A percentile compares a stretch with the other conserved stretches of the same genome.
phyloP scores from a whole-genome alignment of 208 protist genomes.

The Kentomonas sorsogonicus region DNA sequence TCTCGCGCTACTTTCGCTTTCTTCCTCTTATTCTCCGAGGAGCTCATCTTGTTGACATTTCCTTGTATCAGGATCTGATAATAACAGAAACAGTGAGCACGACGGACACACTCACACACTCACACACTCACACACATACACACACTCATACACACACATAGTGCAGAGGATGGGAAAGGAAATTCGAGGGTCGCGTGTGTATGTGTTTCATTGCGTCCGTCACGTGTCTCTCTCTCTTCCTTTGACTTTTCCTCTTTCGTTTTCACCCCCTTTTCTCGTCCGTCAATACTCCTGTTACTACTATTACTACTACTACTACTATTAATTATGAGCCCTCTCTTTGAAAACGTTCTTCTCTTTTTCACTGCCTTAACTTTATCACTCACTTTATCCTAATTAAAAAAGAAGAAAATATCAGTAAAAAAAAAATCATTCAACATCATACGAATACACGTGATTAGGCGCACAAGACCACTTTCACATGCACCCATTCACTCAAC shows the following conservation, averaged over 20 bases:
- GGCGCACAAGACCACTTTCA: too few relatives aligned
- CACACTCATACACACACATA: not conserved
- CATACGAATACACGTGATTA: not conserved
- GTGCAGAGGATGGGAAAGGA: too few relatives aligned
- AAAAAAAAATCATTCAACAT: too few relatives aligned
- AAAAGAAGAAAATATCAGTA: not conserved
- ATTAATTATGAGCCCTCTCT: not conserved
- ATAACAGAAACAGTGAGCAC: not conserved
- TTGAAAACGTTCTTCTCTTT: conserved; percentile 7
- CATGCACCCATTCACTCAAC: too few relatives aligned
- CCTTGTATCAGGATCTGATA: not conserved
- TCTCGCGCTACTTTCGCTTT: conserved; percentile 5
- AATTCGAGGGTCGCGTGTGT: too few relatives aligned
- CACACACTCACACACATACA: not conserved
- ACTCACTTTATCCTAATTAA: conserved; percentile 6
- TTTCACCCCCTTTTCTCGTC: too few relatives aligned
- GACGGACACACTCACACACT: not conserved
- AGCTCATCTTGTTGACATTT: not conserved
- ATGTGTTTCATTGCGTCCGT: too few relatives aligned
- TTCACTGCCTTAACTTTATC: conserved; percentile 2
- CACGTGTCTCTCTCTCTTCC: too few relatives aligned
- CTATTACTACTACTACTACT: too few relatives aligned
- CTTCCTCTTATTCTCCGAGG: not conserved
- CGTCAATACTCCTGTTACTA: too few relatives aligned
- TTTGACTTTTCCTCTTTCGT: conserved; percentile 1